Evolutionary conservation across 352 stramenopile species (phyloP).

Genomic region (Phytophthora sansomeana): DNA sequence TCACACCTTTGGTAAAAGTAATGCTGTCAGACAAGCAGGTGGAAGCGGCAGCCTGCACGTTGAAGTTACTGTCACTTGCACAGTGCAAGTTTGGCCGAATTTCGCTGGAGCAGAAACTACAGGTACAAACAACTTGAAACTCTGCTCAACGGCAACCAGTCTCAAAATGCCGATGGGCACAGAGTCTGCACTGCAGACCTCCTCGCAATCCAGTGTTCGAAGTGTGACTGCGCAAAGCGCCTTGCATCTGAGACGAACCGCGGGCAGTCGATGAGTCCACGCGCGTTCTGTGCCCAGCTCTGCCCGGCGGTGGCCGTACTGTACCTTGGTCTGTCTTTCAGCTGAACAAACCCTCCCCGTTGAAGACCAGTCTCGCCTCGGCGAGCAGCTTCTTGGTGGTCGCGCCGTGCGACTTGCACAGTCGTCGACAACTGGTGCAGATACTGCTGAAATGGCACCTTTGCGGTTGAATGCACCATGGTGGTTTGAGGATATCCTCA

Average conservation of each 20-base stretch:
- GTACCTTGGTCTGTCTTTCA: slow-evolving; percentile 13
- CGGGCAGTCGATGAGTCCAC: not conserved
- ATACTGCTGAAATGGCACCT: too few species aligned
- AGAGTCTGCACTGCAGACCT: not conserved
- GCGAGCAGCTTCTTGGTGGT: too few species aligned
- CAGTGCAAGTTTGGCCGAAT: too few species aligned
- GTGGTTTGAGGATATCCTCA: not conserved
- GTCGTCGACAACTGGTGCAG: too few species aligned
- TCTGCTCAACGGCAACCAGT: not conserved
- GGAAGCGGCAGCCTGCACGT: too few species aligned
- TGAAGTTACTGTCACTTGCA: too few species aligned
- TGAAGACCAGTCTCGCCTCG: slow-evolving; percentile 5
- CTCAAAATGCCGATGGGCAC: not conserved
- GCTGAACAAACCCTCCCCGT: not conserved
- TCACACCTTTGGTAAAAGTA: too few species aligned
- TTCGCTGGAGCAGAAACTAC: too few species aligned
- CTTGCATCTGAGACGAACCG: slow-evolving; percentile 28
- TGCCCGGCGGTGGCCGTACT: slow-evolving; percentile 5
- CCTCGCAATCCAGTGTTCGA: slow-evolving; percentile 11
- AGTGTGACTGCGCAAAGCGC: slow-evolving; percentile 18
- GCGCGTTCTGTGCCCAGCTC: too few species aligned
- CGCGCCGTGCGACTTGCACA: too few species aligned
- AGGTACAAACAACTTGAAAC: not conserved
- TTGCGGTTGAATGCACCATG: too few species aligned
- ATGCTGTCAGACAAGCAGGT: too few species aligned